phyloP scores from a whole-genome alignment of 2,329 filamentous ascomycete species.

The Pseudogymnoascus pannorum region DNA sequence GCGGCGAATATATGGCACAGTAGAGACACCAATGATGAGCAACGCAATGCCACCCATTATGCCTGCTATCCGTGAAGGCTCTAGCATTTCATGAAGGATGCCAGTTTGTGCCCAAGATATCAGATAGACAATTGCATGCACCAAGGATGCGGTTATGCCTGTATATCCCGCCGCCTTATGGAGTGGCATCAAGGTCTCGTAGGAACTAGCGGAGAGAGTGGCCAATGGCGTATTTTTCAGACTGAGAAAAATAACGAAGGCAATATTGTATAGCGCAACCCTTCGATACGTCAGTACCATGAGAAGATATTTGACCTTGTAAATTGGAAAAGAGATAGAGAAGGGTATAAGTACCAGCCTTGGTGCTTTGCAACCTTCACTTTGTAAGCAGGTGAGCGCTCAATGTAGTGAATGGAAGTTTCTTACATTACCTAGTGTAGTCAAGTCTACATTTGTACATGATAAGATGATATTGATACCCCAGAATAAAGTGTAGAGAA shows the following conservation, averaged over 20 bases:
- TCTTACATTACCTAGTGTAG: slow-evolving; percentile 15
- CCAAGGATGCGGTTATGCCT: slow-evolving; percentile 38
- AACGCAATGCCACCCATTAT: slow-evolving; percentile 43
- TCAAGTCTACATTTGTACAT: slow-evolving; percentile 25
- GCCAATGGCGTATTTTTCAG: slow-evolving; percentile 53
- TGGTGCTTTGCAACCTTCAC: not conserved
- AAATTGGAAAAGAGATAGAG: slow-evolving; percentile 17
- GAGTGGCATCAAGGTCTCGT: slow-evolving; percentile 51
- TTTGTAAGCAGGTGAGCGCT: not conserved
- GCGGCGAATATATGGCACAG: slow-evolving; percentile 33
- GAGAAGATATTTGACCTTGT: slow-evolving; percentile 12
- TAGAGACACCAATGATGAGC: slow-evolving; percentile 36
- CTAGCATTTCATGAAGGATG: slow-evolving; percentile 28
- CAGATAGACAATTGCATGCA: slow-evolving; percentile 41
- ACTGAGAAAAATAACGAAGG: slow-evolving; percentile 45
- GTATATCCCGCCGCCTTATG: slow-evolving; percentile 47
- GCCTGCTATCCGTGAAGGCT: slow-evolving; percentile 37
- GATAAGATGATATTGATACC: slow-evolving; percentile 31
- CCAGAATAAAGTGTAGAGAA: slow-evolving; percentile 30
- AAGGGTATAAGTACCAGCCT: slow-evolving; percentile 20
- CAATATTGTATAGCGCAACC: slow-evolving; percentile 42
- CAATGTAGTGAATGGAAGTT: not conserved
- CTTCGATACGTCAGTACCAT: slow-evolving; percentile 25
- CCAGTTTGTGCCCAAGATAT: slow-evolving; percentile 26
- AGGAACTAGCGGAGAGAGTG: slow-evolving; percentile 45